Conservation (phyloP, 352 stramenopile species). For the Lagenidium giganteum region DNA sequence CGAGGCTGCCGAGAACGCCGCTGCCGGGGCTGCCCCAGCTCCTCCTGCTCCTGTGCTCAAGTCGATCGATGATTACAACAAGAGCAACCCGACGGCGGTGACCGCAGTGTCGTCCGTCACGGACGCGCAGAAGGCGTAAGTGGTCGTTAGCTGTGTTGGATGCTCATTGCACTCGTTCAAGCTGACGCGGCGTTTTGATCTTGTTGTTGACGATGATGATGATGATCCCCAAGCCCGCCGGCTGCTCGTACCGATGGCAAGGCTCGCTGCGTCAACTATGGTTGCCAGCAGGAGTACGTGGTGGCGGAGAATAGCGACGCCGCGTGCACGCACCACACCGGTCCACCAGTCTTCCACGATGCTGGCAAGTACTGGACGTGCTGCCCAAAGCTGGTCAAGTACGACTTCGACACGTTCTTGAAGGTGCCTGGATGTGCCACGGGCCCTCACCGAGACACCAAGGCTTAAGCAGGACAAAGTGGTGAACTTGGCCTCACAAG, state of each 20-base stretch:
- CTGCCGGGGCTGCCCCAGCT: constrained; percentile 7
- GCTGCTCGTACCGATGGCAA: constrained; percentile 82
- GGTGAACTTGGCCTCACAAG: too few species aligned
- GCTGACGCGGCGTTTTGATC: constrained; percentile 9
- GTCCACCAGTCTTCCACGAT: constrained; percentile 91
- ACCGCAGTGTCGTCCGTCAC: constrained; percentile 75
- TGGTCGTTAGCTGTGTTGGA: constrained; percentile 6
- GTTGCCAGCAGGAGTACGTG: constrained; percentile 90
- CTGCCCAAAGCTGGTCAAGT: constrained; percentile 91
- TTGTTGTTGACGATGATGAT: constrained; percentile 9
- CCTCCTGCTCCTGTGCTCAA: constrained; percentile 65
- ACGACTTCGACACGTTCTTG: constrained; percentile 94
- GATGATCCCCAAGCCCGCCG: constrained; percentile 14
- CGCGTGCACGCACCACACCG: constrained; percentile 83
- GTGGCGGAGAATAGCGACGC: constrained; percentile 79
- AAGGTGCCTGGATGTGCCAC: constrained; percentile 82
- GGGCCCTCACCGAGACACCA: constrained; percentile 78
- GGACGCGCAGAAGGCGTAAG: constrained; percentile 43
- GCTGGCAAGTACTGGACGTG: constrained; percentile 93
- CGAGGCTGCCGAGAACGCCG: constrained; percentile 40
- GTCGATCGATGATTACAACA: constrained; percentile 92
- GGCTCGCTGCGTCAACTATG: constrained; percentile 87
- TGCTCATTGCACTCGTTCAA: too few species aligned
- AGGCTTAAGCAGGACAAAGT: too few species aligned
- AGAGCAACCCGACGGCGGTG: constrained; percentile 84